phyloP scores from a whole-genome alignment of 257 asterid genomes.

The Solanum virginianum region DNA sequence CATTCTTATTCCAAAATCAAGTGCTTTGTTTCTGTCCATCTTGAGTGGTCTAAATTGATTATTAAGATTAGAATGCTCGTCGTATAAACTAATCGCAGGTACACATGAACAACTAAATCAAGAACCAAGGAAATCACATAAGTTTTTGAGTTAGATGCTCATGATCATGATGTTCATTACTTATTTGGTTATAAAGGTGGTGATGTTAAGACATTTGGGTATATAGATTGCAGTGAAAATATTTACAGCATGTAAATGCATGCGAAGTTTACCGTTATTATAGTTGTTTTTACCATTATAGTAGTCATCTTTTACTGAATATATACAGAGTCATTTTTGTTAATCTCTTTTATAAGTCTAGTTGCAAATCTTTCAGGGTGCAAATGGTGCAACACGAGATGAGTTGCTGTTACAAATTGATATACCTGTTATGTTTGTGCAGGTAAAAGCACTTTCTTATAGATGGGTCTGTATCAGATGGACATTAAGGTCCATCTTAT shows the following conservation, averaged over 20 bases:
- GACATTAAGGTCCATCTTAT: neutral
- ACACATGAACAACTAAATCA: neutral
- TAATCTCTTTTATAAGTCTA: neutral
- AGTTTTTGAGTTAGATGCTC: neutral
- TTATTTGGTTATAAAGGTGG: neutral
- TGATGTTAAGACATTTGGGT: neutral
- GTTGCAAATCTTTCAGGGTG: constrained; percentile 29
- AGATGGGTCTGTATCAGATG: neutral
- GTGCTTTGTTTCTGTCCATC: neutral
- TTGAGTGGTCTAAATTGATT: neutral
- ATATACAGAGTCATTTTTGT: neutral
- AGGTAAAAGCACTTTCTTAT: constrained; percentile 27
- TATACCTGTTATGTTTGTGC: constrained; percentile 70
- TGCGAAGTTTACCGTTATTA: neutral
- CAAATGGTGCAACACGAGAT: constrained; percentile 50
- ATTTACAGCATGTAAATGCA: neutral
- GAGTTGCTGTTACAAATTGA: constrained; percentile 51
- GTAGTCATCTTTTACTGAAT: neutral
- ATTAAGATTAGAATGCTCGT: neutral
- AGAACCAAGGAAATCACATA: neutral
- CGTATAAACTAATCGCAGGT: neutral
- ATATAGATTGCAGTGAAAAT: neutral
- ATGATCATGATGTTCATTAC: neutral
- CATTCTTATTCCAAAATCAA: neutral
- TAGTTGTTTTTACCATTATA: neutral